Evolutionary conservation across 108 stramenopile genomes (phyloP).

Genomic region (Nannochloropsis oceanica): DNA sequence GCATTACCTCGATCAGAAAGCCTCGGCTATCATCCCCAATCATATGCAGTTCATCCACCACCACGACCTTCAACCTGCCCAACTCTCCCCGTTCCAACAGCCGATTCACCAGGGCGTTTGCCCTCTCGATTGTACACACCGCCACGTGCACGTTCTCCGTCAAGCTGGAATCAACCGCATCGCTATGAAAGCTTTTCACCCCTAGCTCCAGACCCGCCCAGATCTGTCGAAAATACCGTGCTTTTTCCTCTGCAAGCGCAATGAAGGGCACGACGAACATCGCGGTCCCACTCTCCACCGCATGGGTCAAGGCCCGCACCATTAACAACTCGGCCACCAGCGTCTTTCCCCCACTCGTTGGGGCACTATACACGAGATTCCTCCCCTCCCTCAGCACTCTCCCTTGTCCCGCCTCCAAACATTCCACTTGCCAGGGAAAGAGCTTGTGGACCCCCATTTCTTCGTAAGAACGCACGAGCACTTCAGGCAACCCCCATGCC

Average conservation of each 20-base stretch:
- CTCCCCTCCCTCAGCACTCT: constrained; percentile 13
- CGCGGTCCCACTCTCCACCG: constrained; percentile 24
- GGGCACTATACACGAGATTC: constrained; percentile 37
- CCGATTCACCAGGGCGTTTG: constrained; percentile 37
- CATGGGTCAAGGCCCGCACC: constrained; percentile 17
- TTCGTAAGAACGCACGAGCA: background rate
- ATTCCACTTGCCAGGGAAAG: constrained; percentile 37
- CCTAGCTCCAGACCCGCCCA: constrained; percentile 31
- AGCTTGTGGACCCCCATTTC: constrained; percentile 9
- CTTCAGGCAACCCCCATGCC: constrained; percentile 1
- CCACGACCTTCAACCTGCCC: constrained; percentile 20
- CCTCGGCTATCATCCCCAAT: constrained; percentile 22
- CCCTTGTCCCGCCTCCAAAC: constrained; percentile 22
- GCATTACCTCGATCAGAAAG: constrained; percentile 36
- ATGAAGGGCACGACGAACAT: constrained; percentile 37
- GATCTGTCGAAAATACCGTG: constrained; percentile 17
- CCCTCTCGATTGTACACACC: constrained; percentile 39
- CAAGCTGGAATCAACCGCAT: background rate
- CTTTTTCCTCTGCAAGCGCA: constrained; percentile 30
- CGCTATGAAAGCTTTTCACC: background rate
- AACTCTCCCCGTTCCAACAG: constrained; percentile 14
- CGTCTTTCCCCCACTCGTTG: constrained; percentile 39
- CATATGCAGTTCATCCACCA: constrained; percentile 35
- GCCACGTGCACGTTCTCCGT: constrained; percentile 34
- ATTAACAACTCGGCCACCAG: constrained; percentile 36